Percentiles rank a stretch among this genome's conserved stretches.
Conservation (phyloP, 306 rosid genomes). For the Lathyrus tuberosus region DNA sequence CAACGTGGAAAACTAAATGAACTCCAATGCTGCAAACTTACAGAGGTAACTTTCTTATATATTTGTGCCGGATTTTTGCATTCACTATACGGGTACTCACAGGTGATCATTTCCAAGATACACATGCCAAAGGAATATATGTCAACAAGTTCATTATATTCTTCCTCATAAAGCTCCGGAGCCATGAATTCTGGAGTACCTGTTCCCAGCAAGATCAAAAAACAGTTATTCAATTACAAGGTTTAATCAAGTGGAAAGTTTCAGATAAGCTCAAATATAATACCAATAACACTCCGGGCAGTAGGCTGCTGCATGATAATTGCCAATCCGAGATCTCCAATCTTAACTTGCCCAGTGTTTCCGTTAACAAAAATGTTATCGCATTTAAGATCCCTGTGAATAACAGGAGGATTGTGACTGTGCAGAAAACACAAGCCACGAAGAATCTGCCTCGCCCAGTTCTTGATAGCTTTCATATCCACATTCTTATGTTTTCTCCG, state of each 20-base stretch:
- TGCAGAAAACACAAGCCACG: conserved; percentile 79
- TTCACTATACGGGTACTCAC: conserved; percentile 89
- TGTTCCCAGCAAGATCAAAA: conserved; percentile 34
- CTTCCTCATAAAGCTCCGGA: conserved; percentile 95
- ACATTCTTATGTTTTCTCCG: conserved; percentile 72
- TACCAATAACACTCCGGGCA: conserved; percentile 90
- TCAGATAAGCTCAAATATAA: conserved; percentile 3
- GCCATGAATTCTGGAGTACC: conserved; percentile 99
- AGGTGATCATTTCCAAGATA: conserved; percentile 82
- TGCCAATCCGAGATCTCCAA: conserved; percentile 97
- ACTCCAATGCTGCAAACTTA: conserved; percentile 49
- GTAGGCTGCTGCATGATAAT: conserved; percentile 83
- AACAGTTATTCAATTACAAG: neutral
- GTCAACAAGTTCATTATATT: conserved; percentile 90
- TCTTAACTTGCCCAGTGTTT: conserved; percentile 78
- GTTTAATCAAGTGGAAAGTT: conserved; percentile 5
- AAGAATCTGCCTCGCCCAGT: conserved; percentile 95
- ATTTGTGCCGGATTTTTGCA: conserved; percentile 92
- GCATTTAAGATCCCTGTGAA: conserved; percentile 93
- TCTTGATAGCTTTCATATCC: conserved; percentile 84
- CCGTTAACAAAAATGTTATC: conserved; percentile 93
- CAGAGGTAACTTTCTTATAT: conserved; percentile 86
- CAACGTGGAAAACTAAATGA: conserved; percentile 11
- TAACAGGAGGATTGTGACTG: conserved; percentile 73
- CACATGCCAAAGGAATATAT: conserved; percentile 97